Percentiles rank a stretch among this genome's conserved stretches.
These are phyloP conservation scores for Decorospora gaudefroyi DNA, from an alignment of 2,329 filamentous ascomycete species.

Conservation along the genomic window DNA sequence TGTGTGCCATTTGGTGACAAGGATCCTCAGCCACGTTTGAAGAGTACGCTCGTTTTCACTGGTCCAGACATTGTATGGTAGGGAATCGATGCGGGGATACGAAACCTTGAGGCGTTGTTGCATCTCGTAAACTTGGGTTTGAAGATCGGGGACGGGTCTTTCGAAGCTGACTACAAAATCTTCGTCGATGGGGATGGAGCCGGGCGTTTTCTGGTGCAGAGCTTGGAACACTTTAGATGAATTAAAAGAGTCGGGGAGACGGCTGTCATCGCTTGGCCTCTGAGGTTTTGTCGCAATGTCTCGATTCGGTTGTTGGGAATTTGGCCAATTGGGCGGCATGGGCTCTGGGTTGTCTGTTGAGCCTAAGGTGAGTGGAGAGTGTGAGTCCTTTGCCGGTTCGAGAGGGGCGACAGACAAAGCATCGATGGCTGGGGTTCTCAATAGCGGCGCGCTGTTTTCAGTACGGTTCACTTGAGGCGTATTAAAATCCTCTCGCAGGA, in stretches of 20 bases:
- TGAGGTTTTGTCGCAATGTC: too few species aligned
- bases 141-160: constrained; percentile 18
- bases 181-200: constrained; percentile 23
- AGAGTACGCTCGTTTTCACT: constrained; percentile 23
- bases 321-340: not conserved
- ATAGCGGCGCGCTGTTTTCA: not conserved
- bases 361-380: not conserved
- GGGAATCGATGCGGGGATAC: constrained; percentile 33
- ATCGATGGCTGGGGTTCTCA: too few species aligned
- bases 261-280: constrained; percentile 15
- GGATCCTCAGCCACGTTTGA: constrained; percentile 37
- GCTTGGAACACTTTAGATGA: too few species aligned
- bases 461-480: not conserved
- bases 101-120: constrained; percentile 25
- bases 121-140: constrained; percentile 27
- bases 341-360: not conserved
- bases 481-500: not conserved
- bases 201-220: too few species aligned
- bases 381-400: too few species aligned
- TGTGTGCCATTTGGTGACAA: constrained; percentile 30
- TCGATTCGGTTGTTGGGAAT: not conserved
- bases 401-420: too few species aligned
- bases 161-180: constrained; percentile 26
- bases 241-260: constrained; percentile 15
- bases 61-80: constrained; percentile 35